These are phyloP conservation scores for Aspergillus sergii DNA, from an alignment of 2,329 filamentous ascomycete genomes.

Conservation along the genomic window DNA sequence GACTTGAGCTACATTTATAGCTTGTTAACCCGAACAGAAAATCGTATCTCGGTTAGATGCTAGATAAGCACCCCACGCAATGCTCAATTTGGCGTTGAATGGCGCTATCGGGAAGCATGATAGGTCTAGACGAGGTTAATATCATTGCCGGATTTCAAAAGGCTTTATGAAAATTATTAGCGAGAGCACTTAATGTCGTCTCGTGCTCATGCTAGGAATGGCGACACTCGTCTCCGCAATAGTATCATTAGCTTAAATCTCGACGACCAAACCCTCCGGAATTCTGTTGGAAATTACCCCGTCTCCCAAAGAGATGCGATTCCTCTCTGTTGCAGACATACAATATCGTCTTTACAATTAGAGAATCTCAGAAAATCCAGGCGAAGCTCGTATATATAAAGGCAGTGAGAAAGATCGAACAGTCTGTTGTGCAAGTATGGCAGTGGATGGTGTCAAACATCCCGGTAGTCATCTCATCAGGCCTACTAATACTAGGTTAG, in stretches of 20 bases:
- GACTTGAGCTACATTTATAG: neutral
- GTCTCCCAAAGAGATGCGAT: neutral
- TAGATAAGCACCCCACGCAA: no score
- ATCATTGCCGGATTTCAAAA: neutral
- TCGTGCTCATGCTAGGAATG: neutral
- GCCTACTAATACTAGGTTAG: neutral
- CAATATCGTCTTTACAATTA: neutral
- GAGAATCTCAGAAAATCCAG: no score
- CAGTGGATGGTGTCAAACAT: neutral
- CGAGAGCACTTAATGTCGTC: neutral
- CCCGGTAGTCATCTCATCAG: constrained; percentile 1
- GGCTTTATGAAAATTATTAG: neutral
- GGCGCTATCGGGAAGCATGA: neutral
- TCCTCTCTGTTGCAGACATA: neutral
- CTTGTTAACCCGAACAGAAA: no score
- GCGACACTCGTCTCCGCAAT: constrained; percentile 1
- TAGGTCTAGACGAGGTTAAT: neutral
- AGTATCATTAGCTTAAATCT: neutral
- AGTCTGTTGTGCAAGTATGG: neutral
- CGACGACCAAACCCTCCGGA: neutral
- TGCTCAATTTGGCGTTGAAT: neutral
- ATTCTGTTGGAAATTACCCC: neutral
- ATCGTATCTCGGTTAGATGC: neutral
- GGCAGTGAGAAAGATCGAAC: neutral
- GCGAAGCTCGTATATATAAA: neutral